phyloP scores from a whole-genome alignment of 768 basidiomycete genomes.

The Clathrus columnatus region DNA sequence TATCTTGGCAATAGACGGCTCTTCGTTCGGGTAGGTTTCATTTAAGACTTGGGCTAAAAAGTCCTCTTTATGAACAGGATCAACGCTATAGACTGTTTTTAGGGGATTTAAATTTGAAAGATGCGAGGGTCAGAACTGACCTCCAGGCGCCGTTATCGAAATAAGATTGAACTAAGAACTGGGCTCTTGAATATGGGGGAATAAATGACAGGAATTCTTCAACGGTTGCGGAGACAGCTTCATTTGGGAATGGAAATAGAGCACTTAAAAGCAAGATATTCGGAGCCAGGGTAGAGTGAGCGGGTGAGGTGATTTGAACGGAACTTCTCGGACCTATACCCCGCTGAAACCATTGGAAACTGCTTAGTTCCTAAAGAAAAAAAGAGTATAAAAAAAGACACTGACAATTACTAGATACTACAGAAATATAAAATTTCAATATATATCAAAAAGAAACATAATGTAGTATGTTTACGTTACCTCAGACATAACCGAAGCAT shows the following conservation, averaged over 20 bases:
- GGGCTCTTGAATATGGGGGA: conserved; percentile 4
- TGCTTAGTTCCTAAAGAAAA: neutral
- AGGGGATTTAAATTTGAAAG: neutral
- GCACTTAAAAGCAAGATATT: conserved; percentile 2
- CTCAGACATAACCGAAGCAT: conserved; percentile 6
- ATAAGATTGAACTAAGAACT: conserved; percentile 3
- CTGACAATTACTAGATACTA: conserved; percentile 8
- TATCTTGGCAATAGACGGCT: neutral
- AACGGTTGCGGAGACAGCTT: conserved; percentile 1
- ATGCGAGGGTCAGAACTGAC: neutral
- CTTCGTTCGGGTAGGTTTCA: conserved; percentile 1
- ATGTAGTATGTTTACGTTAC: neutral
- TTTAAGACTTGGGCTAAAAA: conserved; percentile 1
- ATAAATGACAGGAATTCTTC: conserved; percentile 6
- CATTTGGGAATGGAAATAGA: conserved; percentile 6
- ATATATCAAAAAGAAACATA: neutral
- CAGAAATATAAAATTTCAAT: neutral
- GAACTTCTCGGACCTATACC: neutral
- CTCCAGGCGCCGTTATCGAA: conserved; percentile 11
- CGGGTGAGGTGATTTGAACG: neutral
- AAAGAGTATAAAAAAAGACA: neutral
- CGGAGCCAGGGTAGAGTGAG: neutral
- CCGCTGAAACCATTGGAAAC: neutral
- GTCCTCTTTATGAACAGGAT: conserved; percentile 8
- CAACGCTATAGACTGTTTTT: neutral